A percentile compares a stretch with the other conserved stretches of the same genome.
Evolutionary conservation across 306 rosid genomes (phyloP).

Genomic region (Fragaria ananassa): DNA sequence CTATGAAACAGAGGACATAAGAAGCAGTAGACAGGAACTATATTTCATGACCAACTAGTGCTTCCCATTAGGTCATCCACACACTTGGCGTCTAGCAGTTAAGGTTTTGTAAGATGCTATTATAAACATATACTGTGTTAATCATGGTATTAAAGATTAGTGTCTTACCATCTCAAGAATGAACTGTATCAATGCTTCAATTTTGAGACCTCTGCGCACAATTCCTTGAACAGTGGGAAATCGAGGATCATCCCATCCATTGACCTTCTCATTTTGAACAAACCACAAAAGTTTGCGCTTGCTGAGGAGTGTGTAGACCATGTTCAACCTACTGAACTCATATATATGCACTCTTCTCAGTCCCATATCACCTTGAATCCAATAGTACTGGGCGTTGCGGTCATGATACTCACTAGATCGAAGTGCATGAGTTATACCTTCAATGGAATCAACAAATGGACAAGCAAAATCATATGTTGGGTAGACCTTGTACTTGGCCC

Average conservation of each 20-base stretch:
- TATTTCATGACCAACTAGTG: neutral
- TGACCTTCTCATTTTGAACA: slow-evolving; percentile 87
- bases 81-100: neutral
- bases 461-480: slow-evolving; percentile 96
- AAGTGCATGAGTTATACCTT: slow-evolving; percentile 88
- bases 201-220: slow-evolving; percentile 83
- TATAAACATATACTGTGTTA: neutral
- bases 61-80: neutral
- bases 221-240: slow-evolving; percentile 96
- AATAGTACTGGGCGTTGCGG: slow-evolving; percentile 78
- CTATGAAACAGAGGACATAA: neutral
- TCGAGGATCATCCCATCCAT: slow-evolving; percentile 96
- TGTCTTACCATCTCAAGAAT: slow-evolving; percentile 82
- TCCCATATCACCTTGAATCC: slow-evolving; percentile 86
- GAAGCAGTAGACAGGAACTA: neutral
- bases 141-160: slow-evolving; percentile 9
- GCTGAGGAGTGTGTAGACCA: slow-evolving; percentile 97
- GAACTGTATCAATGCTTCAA: slow-evolving; percentile 82
- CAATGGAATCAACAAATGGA: slow-evolving; percentile 87
- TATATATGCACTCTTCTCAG: slow-evolving; percentile 67
- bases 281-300: slow-evolving; percentile 95
- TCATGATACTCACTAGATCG: slow-evolving; percentile 96
- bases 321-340: slow-evolving; percentile 84
- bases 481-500: slow-evolving; percentile 79
- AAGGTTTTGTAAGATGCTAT: slow-evolving; percentile 4